Conservation (phyloP, 129 eudicot species). For the Flaveria bidentis region DNA sequence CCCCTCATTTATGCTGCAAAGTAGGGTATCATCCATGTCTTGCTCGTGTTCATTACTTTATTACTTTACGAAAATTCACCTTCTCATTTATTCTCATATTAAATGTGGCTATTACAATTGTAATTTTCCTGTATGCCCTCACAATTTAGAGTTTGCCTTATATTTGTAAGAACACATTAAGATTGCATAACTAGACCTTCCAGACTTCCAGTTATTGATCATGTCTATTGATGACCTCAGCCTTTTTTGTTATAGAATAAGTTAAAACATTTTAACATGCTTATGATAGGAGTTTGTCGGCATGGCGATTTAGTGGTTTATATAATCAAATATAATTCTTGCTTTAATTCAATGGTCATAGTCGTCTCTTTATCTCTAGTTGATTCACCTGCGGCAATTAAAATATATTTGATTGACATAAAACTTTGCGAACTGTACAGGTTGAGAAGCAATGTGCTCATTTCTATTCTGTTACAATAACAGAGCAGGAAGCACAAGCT, state of each 20-base stretch:
- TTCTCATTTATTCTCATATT: neutral
- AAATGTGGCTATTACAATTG: too few species aligned
- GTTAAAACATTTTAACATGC: neutral
- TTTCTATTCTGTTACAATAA: slow-evolving; percentile 81
- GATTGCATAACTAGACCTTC: neutral
- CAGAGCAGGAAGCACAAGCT: slow-evolving; percentile 75
- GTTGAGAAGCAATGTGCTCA: slow-evolving; percentile 97
- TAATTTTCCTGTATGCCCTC: too few species aligned
- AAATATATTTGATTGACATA: slow-evolving; percentile 20
- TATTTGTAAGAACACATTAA: neutral
- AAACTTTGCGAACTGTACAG: slow-evolving; percentile 40
- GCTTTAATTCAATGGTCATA: neutral
- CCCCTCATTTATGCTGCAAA: neutral
- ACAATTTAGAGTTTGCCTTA: too few species aligned
- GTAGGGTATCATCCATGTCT: neutral
- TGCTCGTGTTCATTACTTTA: neutral
- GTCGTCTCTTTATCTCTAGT: neutral
- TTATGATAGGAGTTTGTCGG: neutral
- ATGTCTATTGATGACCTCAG: too few species aligned
- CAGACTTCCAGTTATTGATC: too few species aligned
- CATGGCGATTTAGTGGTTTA: neutral
- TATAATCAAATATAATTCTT: neutral
- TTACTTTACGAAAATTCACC: too few species aligned
- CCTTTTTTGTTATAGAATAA: neutral
- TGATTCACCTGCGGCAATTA: neutral